phyloP scores from a whole-genome alignment of 2,329 filamentous ascomycete genomes.

The Knufia fluminis region DNA sequence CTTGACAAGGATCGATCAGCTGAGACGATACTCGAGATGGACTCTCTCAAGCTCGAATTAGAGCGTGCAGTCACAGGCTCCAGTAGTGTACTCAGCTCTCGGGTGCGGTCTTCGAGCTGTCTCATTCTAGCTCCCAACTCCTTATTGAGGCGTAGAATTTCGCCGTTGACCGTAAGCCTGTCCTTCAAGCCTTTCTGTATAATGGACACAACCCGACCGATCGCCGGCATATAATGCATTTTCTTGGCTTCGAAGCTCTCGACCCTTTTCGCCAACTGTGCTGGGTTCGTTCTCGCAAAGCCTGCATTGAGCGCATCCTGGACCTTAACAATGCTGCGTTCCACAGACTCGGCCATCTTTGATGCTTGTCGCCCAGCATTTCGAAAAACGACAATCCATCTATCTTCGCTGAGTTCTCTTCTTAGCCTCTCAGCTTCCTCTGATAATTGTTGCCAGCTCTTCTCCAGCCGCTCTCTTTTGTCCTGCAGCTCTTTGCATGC shows the following conservation, averaged over 20 bases:
- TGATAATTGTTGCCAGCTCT: conserved; percentile 79
- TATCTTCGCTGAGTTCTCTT: conserved; percentile 86
- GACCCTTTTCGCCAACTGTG: conserved; percentile 67
- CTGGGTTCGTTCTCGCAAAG: conserved; percentile 62
- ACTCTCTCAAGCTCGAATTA: conserved; percentile 75
- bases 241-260: conserved; percentile 95
- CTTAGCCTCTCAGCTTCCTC: conserved; percentile 81
- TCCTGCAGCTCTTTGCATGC: conserved; percentile 82
- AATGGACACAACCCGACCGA: conserved; percentile 81
- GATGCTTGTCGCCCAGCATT: conserved; percentile 84
- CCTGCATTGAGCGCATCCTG: conserved; percentile 68
- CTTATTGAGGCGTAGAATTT: conserved; percentile 75
- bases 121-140: conserved; percentile 81
- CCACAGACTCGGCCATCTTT: conserved; percentile 94
- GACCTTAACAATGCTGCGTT: conserved; percentile 74
- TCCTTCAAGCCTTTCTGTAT: conserved; percentile 95
- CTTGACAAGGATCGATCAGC: conserved; percentile 61
- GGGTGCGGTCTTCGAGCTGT: conserved; percentile 64
- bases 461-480: conserved; percentile 64
- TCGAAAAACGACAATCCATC: conserved; percentile 91
- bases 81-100: conserved; percentile 63
- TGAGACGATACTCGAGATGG: conserved; percentile 83
- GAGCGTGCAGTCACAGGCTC: conserved; percentile 57
- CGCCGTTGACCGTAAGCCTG: conserved; percentile 90
- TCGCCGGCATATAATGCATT: conserved; percentile 84